Conservation (phyloP, 106 monocot genomes). For the Dendrobium chrysotoxum region DNA sequence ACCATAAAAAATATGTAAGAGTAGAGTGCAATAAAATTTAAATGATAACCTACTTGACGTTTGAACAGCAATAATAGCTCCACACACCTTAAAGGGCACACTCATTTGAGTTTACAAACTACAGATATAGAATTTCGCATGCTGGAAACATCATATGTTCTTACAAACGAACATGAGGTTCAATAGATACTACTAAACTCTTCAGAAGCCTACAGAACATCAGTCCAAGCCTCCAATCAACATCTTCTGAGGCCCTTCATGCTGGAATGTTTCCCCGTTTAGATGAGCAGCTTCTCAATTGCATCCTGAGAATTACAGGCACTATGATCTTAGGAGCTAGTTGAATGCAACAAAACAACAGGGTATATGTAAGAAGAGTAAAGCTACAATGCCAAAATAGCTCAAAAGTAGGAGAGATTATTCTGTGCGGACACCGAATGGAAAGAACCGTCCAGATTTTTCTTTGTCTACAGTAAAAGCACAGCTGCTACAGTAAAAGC, state of each 20-base stretch:
- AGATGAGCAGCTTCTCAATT: slow-evolving; percentile 75
- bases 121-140: background rate
- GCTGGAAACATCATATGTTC: background rate
- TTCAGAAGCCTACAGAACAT: background rate
- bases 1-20: background rate
- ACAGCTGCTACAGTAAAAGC: too few species aligned
- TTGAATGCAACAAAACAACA: too few species aligned
- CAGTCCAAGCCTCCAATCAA: slow-evolving; percentile 34
- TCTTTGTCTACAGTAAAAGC: too few species aligned
- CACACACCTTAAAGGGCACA: background rate
- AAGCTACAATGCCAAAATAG: too few species aligned
- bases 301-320: slow-evolving; percentile 41
- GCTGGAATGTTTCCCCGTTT: slow-evolving; percentile 14
- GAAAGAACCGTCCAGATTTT: too few species aligned
- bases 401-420: too few species aligned
- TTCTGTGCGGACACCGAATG: too few species aligned
- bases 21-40: background rate
- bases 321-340: background rate
- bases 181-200: background rate
- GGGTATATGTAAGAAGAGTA: too few species aligned
- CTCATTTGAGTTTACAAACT: background rate
- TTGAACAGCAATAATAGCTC: background rate
- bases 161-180: background rate
- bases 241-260: slow-evolving; percentile 31
- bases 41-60: background rate